Evolutionary conservation across 768 basidiomycete species (phyloP).

Genomic region (Tulasnella sp.): DNA sequence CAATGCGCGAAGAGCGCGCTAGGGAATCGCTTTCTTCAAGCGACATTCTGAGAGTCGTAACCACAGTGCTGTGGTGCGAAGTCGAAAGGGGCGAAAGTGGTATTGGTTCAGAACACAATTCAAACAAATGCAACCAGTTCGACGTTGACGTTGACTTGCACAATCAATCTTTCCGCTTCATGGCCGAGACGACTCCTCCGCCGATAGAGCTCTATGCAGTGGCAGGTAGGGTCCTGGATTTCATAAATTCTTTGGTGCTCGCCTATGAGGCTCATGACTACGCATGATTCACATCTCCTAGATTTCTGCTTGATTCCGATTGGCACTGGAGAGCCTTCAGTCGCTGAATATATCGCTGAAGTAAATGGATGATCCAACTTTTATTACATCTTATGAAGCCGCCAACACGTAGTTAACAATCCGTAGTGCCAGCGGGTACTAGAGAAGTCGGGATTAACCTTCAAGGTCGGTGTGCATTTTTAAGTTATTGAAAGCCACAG

Average conservation of each 20-base stretch:
- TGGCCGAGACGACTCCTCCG: neutral
- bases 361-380: neutral
- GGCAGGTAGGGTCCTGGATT: conserved; percentile 54
- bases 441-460: conserved; percentile 70
- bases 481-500: neutral
- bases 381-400: neutral
- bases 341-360: conserved; percentile 24
- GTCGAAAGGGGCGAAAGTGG: neutral
- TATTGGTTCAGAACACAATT: too few species aligned
- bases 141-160: too few species aligned
- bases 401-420: neutral
- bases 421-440: conserved; percentile 73
- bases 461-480: conserved; percentile 43
- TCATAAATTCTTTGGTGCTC: too few species aligned
- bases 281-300: conserved; percentile 24
- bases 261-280: too few species aligned
- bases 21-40: conserved; percentile 4
- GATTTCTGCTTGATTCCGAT: conserved; percentile 88
- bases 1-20: conserved; percentile 1
- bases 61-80: neutral
- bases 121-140: neutral
- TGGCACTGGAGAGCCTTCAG: conserved; percentile 64
- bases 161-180: neutral
- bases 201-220: conserved; percentile 56
- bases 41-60: conserved; percentile 7